Evolutionary conservation across 169 alveolate species (phyloP).

Genomic region (Babesia sp.): DNA sequence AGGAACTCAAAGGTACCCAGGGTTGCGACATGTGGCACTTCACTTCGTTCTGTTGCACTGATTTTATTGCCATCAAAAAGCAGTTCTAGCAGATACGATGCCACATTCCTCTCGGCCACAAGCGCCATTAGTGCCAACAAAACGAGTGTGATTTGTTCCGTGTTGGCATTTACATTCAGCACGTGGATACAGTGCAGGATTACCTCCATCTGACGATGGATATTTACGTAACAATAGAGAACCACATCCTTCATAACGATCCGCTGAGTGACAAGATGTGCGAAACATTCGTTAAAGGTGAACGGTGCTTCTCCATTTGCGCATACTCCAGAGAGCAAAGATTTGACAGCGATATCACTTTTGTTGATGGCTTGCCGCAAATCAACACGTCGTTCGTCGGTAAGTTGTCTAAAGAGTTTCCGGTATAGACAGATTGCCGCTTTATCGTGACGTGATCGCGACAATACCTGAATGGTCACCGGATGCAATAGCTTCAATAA

Average conservation of each 20-base stretch:
- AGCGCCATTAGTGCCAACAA: conserved; percentile 17
- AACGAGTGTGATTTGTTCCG: conserved; percentile 28
- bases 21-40: conserved; percentile 2
- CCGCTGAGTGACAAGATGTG: conserved; percentile 20
- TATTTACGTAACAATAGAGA: conserved; percentile 24
- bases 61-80: neutral
- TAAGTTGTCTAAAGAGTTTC: conserved; percentile 1
- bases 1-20: conserved; percentile 23
- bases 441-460: conserved; percentile 16
- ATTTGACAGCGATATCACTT: conserved; percentile 25
- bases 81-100: conserved; percentile 22
- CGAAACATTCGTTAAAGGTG: conserved; percentile 42
- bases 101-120: conserved; percentile 32
- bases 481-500: conserved; percentile 10
- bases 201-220: conserved; percentile 37
- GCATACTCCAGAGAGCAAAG: conserved; percentile 10
- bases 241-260: conserved; percentile 2
- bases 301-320: conserved; percentile 3
- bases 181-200: conserved; percentile 30
- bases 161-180: conserved; percentile 21
- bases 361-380: conserved; percentile 11
- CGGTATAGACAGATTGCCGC: conserved; percentile 15
- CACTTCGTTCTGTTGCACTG: neutral
- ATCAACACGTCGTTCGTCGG: conserved; percentile 3
- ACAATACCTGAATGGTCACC: conserved; percentile 10